phyloP scores from a whole-genome alignment of 2,329 filamentous ascomycete species.

The Fusarium chlamydosporum region DNA sequence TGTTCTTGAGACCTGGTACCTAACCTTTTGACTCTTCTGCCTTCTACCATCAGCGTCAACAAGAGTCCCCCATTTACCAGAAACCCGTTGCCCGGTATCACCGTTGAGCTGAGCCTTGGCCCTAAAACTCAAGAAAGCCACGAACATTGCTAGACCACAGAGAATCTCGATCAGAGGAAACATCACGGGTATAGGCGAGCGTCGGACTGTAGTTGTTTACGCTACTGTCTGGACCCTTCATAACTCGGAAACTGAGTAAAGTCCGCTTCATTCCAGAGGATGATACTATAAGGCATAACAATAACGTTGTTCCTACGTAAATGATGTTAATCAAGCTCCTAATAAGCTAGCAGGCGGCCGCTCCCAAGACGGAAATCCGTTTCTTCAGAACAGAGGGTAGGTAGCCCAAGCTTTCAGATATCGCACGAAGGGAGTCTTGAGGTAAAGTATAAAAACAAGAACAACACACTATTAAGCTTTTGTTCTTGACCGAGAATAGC shows the following conservation, averaged over 20 bases:
- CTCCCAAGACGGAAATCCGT: not conserved
- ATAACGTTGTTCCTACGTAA: not conserved
- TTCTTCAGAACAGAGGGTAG: not conserved
- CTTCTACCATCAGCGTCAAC: not conserved
- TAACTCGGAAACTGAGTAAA: not conserved
- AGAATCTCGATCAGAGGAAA: not conserved
- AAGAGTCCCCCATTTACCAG: accelerated
- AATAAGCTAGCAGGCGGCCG: not conserved
- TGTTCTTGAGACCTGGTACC: not conserved
- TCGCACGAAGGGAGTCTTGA: not conserved
- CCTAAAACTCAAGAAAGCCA: too few species aligned
- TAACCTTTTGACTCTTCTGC: not conserved
- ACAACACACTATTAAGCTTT: conserved; percentile 13
- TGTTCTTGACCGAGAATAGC: not conserved
- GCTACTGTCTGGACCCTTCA: not conserved
- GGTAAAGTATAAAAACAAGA: not conserved
- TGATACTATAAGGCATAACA: not conserved
- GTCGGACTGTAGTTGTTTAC: not conserved
- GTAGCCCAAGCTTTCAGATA: not conserved
- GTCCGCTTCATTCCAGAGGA: conserved; percentile 18
- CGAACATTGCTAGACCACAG: accelerated
- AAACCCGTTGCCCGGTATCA: not conserved
- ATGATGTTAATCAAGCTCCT: too few species aligned
- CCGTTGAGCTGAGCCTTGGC: not conserved
- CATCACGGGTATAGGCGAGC: not conserved